Evolutionary conservation across 139 green algal species (phyloP), one percentile per base, ranked within the genome.

Genomic region (Chlamydomonas sphaeroides): DNA sequence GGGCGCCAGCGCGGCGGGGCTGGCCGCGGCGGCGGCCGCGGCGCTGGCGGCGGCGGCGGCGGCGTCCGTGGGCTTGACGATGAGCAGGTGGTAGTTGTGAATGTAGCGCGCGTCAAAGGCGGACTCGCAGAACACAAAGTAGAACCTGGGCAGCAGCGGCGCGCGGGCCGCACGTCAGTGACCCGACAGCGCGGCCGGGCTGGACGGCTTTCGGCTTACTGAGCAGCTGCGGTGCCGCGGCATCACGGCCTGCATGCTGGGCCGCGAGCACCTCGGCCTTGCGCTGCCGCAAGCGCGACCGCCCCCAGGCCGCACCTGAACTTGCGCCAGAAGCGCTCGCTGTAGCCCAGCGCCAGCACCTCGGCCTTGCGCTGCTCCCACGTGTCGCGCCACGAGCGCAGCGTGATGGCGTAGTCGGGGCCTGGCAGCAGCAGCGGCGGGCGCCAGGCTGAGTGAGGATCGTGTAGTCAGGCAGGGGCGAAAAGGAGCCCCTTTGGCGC

Each of bases 111-210:
- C 88, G 65, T 98, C 94, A 85, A 98, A 98, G 23, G 87, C 95
- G 0, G 93, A 93, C 88, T 98, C 96, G 82, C 96, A 98, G 90
- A 97, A 98, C 0, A 92, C 95, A 89, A 98, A 98, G 87, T 98
- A 98, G 80, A 98, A 98, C 77, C 78, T 89, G 71, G 21, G 59
- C 20, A 8, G 35, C 17, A 45, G 33, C 6, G 45, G 63, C 8
- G 5, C 21, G 63, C 20, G 63, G 45, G 14, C 45, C 45, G 45
- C 45, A 14, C 45, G 45, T 53, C 45, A 53, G n/a, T n/a, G n/a
- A n/a, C n/a, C n/a, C n/a, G n/a, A n/a, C n/a, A n/a, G n/a, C n/a
- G n/a, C n/a, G n/a, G n/a, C n/a, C n/a, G n/a, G n/a, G n/a, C n/a
- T n/a, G n/a, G n/a, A n/a, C n/a, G n/a, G n/a, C n/a, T n/a, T n/a